Conservation (phyloP, 2,329 filamentous ascomycete genomes). For the Stemphylium vesicarium region DNA sequence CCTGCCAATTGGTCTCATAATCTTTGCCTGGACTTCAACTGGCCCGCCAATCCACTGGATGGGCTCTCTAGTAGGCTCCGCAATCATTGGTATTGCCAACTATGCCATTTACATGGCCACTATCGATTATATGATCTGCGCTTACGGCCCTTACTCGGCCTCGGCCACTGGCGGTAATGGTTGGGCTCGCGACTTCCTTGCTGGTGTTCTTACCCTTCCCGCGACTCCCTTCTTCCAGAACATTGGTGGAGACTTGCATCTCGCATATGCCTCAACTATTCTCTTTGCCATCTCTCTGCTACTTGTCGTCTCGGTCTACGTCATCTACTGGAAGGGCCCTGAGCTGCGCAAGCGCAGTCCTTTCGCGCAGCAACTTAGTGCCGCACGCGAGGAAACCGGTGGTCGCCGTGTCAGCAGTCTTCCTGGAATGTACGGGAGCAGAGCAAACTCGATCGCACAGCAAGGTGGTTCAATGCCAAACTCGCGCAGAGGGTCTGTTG, state of each 20-base stretch:
- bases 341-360: slow-evolving; percentile 58
- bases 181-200: slow-evolving; percentile 76
- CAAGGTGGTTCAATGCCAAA: slow-evolving; percentile 25
- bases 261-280: slow-evolving; percentile 63
- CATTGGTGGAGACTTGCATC: slow-evolving; percentile 49
- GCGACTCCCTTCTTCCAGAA: slow-evolving; percentile 65
- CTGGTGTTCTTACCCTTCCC: slow-evolving; percentile 73
- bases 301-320: slow-evolving; percentile 50
- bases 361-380: slow-evolving; percentile 58
- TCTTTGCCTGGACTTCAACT: slow-evolving; percentile 73
- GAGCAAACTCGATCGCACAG: slow-evolving; percentile 35
- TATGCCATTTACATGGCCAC: slow-evolving; percentile 80
- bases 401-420: slow-evolving; percentile 42
- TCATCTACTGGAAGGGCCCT: slow-evolving; percentile 63
- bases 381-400: slow-evolving; percentile 41
- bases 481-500: slow-evolving; percentile 39
- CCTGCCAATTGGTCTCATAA: slow-evolving; percentile 71
- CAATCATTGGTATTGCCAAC: slow-evolving; percentile 73
- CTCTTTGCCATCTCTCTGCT: slow-evolving; percentile 60
- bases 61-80: slow-evolving; percentile 68
- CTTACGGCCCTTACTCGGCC: slow-evolving; percentile 75
- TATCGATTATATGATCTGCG: slow-evolving; percentile 79
- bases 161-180: slow-evolving; percentile 81
- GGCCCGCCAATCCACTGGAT: slow-evolving; percentile 73
- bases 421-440: slow-evolving; percentile 40